Base-by-base conservation (phyloP, 305 asterid species). In the Nicotiana rustica region DNA sequence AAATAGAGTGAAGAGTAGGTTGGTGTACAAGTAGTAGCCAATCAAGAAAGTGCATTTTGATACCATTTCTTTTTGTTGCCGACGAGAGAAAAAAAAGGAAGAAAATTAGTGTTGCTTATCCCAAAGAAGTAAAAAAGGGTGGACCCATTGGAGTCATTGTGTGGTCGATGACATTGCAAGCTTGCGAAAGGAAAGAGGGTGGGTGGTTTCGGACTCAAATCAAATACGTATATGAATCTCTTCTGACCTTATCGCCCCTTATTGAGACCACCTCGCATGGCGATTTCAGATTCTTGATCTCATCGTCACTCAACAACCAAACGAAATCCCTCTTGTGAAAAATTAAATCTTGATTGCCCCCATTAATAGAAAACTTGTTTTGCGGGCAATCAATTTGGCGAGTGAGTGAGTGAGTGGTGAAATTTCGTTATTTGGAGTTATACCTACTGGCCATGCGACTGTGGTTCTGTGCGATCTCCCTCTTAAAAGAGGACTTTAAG, bases 391-490 rank as follows among this genome's bases (percentile, higher is more conserved):
- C 64, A 49, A 75, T 75, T 36, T 49, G 55, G 44, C 15, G 56
- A 67, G 35, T 9, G n/a, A 17, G 35, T 9, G n/a, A 17, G 57
- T 71, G 82, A 52, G 35, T 33, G 67, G 80, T 60, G 68, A 77
- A 44, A 79, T 78, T 78, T 67, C 56, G 29, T 84, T 35, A 14
- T n/a, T 83, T 81, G 57, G 88, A 82, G 86, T 78, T 82, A 82
- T 70, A 85, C 86, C 85, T 85, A 87, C 89, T 90, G 95, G 94
- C 92, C 91, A 93, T 93, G 97, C 97, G 88, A 89, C 92, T 89
- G 88, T 88, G 88, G 92, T 87, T 86, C 82, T 83, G 89, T 83
- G 88, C 73, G 88, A 92, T 85, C 87, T 86, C 87, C 90, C 94
- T 88, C 92, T 89, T 83, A 62, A 87, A 88, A 86, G 97, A 93